Base-by-base conservation (phyloP, 2,329 filamentous ascomycete species). In the Shiraia sp. region DNA sequence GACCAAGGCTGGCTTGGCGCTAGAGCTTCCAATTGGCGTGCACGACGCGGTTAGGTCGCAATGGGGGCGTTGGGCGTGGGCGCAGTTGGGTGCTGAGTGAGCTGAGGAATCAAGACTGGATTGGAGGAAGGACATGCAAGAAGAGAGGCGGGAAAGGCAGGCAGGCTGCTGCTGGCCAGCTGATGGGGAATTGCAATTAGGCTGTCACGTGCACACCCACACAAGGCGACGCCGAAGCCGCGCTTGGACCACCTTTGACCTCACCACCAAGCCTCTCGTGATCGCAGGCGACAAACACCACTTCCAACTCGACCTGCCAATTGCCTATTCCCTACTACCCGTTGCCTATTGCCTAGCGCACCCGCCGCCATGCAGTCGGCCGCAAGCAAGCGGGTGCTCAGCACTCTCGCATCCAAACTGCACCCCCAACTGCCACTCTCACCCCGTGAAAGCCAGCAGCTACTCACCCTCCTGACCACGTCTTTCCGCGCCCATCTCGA, bases 401-500 rank as follows among this genome's bases (percentile, higher is more conserved):
- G 54, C 42, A 47, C 75, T 15, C 73, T 81, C 61, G 68, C 74
- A 9, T 72, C 75, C 17, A 82, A 78, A 59, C 73, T 86, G 28
- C 75, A 78, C 48, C 72, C 72, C 0, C 74, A 73, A 47, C 55
- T 78, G 3, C 77, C 82, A 16, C 71, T 83, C 12, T 80, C 75
- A 17, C 72, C 75, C 4, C 75, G 75, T 42, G 80, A 86, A 56
- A 82, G 79, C 12, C 72, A 80, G 47, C 77, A 81, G 53, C 72
- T 87, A 6, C 75, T 86, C 28, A 75, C 72, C 38, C 72, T 82
- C 14, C 75, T 87, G 49, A 85, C 81, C 15, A 76, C 74, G 28
- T 85, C 82, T 10, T 87, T 87, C 63, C 76, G 81, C 51, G 72
- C 76, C 35, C 81, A 85, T 44, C 75, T 87, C 29, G 82, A 86